A percentile compares a stretch with the other conserved stretches of the same genome.
These are phyloP conservation scores for Trichoderma koningiopsis DNA, from an alignment of 2,329 filamentous ascomycete genomes.

Conservation along the genomic window DNA sequence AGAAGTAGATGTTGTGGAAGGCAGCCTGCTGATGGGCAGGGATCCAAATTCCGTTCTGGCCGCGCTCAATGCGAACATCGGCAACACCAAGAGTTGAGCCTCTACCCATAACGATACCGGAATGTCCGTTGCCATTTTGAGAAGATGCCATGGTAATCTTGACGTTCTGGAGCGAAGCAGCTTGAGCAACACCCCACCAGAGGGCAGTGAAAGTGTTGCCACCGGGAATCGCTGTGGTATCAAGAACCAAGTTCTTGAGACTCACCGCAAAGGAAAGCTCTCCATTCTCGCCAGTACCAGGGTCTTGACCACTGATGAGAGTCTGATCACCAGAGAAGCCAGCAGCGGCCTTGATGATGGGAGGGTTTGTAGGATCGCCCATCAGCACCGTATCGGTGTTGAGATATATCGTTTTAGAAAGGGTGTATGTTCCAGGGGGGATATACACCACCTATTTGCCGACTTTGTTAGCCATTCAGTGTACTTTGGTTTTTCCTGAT, in stretches of 20 bases:
- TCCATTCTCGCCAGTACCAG: slow-evolving; percentile 37
- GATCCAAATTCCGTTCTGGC: slow-evolving; percentile 48
- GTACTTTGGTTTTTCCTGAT: neutral
- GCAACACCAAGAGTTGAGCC: slow-evolving; percentile 47
- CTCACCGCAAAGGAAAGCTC: slow-evolving; percentile 48
- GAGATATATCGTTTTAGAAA: slow-evolving; percentile 44
- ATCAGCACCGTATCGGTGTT: slow-evolving; percentile 50
- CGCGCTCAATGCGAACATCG: slow-evolving; percentile 45
- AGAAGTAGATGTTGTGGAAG: slow-evolving; percentile 49
- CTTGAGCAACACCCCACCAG: slow-evolving; percentile 50
- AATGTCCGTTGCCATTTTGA: slow-evolving; percentile 42
- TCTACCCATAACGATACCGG: slow-evolving; percentile 44
- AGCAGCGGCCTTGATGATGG: slow-evolving; percentile 44
- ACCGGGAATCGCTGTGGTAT: slow-evolving; percentile 43
- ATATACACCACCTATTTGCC: slow-evolving; percentile 42
- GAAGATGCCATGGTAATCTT: slow-evolving; percentile 46
- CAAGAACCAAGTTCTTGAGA: slow-evolving; percentile 48
- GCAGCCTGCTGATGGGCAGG: slow-evolving; percentile 48
- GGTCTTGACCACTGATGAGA: slow-evolving; percentile 43
- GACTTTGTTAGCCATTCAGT: neutral
- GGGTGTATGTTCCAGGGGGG: slow-evolving; percentile 46
- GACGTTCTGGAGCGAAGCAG: slow-evolving; percentile 46
- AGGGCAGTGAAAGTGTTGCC: slow-evolving; percentile 43
- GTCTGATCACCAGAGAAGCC: slow-evolving; percentile 39
- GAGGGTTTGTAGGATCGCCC: slow-evolving; percentile 49